A percentile compares a stretch with the other conserved stretches of the same genome.
Conservation (phyloP, 2,329 filamentous ascomycete species). For the Anisogramma anomala region DNA sequence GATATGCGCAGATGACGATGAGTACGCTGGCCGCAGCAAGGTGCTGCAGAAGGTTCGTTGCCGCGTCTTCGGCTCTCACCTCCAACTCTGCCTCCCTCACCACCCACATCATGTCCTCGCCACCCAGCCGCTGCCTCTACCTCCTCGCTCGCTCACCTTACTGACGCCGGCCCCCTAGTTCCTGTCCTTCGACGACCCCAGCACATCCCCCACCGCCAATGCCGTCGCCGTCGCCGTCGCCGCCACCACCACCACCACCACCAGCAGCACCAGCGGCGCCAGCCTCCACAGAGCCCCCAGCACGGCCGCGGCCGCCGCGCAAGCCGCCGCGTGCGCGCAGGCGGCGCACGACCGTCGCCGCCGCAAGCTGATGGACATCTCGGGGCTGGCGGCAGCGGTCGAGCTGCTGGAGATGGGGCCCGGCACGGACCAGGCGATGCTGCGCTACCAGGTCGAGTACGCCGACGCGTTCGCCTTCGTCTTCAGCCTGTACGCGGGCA, state of each 20-base stretch:
- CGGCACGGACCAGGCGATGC: conserved; percentile 13
- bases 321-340: not conserved
- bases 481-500: conserved; percentile 13
- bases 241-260: conserved; percentile 4
- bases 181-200: conserved; percentile 8
- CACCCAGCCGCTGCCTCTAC: too few relatives aligned
- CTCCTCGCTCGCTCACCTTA: not conserved
- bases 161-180: conserved; percentile 7
- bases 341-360: conserved; percentile 8
- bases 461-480: conserved; percentile 14
- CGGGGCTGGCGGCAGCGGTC: conserved; percentile 7
- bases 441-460: conserved; percentile 15
- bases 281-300: not conserved
- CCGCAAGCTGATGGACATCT: conserved; percentile 15
- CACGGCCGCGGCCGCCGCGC: not conserved
- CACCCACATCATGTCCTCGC: not conserved
- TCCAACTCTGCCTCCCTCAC: not conserved
- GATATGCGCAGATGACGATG: conserved; percentile 14
- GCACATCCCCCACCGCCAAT: too few relatives aligned
- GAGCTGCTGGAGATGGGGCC: conserved; percentile 14
- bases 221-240: too few relatives aligned
- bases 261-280: not conserved
- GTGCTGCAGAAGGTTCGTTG: conserved; percentile 12
- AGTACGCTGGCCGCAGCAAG: conserved; percentile 13
- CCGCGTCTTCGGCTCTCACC: not conserved